Base-by-base conservation (phyloP, 2,329 filamentous ascomycete species). In the Lecanicillium sp. region DNA sequence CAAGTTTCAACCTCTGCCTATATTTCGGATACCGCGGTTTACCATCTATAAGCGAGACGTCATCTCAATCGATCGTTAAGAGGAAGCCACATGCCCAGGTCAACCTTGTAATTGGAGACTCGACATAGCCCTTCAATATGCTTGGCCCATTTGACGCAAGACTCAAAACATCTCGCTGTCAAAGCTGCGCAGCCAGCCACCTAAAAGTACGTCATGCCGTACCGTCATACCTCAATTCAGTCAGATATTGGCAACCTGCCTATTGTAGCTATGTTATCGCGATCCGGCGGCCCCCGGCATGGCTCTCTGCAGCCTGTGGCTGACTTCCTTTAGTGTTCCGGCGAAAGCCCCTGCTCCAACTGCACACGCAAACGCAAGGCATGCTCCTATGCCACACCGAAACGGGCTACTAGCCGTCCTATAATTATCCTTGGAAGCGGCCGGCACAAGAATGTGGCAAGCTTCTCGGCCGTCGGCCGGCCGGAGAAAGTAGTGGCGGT, bases 111-210 rank as follows among this genome's bases (percentile, higher is more conserved):
- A n/a, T n/a, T n/a, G n/a, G n/a, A n/a, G n/a, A n/a, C n/a, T n/a
- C n/a, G n/a, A n/a, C n/a, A n/a, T n/a, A n/a, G n/a, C n/a, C n/a
- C n/a, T n/a, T n/a, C 11, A 9, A 12, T 8, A 47, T 47, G 21
- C 30, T 65, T 1, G 64, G 64, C 0, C 64, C 63, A 2, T 67
- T 66, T 29, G 65, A 67, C 43, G 39, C 55, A 2, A 59, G 65
- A 2, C 61, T 55, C 39, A 62, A 56, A 44, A 55, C 60, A 24
- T 66, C 58, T 2, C 57, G 64, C 10, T 67, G 65, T 26, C 42
- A 53, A 20, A 44, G 54, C 4, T 67, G 65, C 36, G 55, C 57
- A 3, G 40, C 48, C 20, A 63, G 63, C 42, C 65, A 67, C 48
- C 54, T 66, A 8, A 67, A 67, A 53, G 65, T 62, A 38, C 8